Evolutionary conservation across 148 eudicot species (phyloP), one percentile per base, ranked within the genome.

Genomic region (Pharnaceum exiguum): DNA sequence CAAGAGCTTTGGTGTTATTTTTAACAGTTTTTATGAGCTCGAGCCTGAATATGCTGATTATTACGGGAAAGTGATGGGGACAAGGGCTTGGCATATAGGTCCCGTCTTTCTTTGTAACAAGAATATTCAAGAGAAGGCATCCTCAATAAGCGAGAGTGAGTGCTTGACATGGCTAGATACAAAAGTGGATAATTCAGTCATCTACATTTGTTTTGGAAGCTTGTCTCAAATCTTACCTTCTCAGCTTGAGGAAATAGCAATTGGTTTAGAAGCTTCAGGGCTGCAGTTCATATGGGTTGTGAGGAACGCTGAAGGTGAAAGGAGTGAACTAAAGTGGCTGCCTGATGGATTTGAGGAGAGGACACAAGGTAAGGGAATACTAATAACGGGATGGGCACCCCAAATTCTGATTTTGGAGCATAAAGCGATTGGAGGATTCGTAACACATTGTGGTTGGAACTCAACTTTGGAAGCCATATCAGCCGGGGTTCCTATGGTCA

Each of bases 391-490:
- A 1, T 70, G 75, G 79, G 75, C 75, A 7, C 79, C 79, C 1
- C 79, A 70, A 61, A 37, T 75, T 29, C 5, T 60, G 21, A 75
- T 75, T 42, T 74, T 74, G 29, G 71, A 64, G 11, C 78, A 74
- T 27, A 45, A 43, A 21, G 67, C 78, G 0, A 13, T 50, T 1
- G 71, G 74, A 1, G 74, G 59, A 3, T 74, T 74, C 5, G 26
- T 74, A 62, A 74, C 78, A 3, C 74, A 74, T 28, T 74, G 78
- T 35, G 78, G 78, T 2, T 74, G 78, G 78, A 74, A 74, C 57
- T 74, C 78, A 39, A 69, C 49, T 10, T 3, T 69, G 3, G 78
- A 74, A 27, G 74, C 59, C 0, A 29, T 69, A 15, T 53, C 71
- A 0, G 55, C 62, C 28, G 78, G 70, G 9, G 61, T 67, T 10